These are phyloP conservation scores for Hypoxylon sp. DNA, from an alignment of 2,329 filamentous ascomycete genomes.

Conservation along the genomic window DNA sequence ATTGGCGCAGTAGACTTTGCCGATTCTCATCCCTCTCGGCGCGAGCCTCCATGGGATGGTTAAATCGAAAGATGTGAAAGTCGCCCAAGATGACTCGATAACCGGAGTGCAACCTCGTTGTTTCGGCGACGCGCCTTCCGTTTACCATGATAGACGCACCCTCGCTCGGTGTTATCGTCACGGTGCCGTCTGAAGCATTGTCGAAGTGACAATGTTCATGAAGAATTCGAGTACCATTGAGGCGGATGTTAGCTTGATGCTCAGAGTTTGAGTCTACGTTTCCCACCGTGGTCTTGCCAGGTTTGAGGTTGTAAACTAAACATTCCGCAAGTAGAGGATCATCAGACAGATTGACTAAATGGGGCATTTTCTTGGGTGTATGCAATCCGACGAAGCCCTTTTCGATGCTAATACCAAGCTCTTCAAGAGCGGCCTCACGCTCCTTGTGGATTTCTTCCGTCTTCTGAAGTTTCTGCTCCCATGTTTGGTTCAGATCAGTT, in stretches of 20 bases:
- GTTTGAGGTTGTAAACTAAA: conserved; percentile 97
- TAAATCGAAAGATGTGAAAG: conserved; percentile 99
- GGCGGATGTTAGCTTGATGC: conserved; percentile 82
- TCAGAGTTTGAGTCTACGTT: conserved; percentile 86
- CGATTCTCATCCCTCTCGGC: conserved; percentile 90
- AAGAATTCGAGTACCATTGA: conserved; percentile 93
- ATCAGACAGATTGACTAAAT: conserved; percentile 97
- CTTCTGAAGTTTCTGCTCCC: conserved; percentile 95
- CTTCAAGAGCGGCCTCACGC: conserved; percentile 91
- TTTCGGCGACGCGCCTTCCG: conserved; percentile 85
- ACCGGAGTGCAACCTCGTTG: conserved; percentile 86
- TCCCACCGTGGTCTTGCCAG: conserved; percentile 90
- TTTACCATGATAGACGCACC: conserved; percentile 99
- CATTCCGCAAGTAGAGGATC: conserved; percentile 94
- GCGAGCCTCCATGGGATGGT: conserved; percentile 93
- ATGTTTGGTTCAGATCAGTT: conserved; percentile 95
- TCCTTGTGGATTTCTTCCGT: conserved; percentile 99
- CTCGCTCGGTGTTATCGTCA: conserved; percentile 88
- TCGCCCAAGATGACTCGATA: conserved; percentile 96
- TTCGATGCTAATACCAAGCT: conserved; percentile 97
- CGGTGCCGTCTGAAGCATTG: conserved; percentile 83
- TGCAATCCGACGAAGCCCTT: conserved; percentile 96
- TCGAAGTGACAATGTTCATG: conserved; percentile 95
- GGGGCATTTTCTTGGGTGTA: conserved; percentile 98
- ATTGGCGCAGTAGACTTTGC: conserved; percentile 86